Evolutionary conservation across 345 rosid species (phyloP).

Genomic region (Toxicodendron radicans): DNA sequence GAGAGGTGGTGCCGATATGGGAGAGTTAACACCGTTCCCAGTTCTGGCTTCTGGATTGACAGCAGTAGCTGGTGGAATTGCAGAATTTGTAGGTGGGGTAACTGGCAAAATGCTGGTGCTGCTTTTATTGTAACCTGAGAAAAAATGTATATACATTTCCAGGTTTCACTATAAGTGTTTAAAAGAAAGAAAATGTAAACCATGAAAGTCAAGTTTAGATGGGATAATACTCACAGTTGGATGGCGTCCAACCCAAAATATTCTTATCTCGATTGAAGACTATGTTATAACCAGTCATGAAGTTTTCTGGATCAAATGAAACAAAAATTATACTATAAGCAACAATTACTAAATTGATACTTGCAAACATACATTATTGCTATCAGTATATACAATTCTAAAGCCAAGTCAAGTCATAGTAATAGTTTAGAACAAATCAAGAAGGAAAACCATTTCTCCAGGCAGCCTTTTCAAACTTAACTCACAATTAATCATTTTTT

Average conservation of each 20-base stretch:
- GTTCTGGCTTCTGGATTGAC: constrained; percentile 64
- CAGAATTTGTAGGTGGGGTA: constrained; percentile 31
- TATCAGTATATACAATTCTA: neutral
- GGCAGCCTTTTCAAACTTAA: neutral
- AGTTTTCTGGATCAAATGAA: constrained; percentile 56
- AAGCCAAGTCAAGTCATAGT: neutral
- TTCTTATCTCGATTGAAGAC: constrained; percentile 72
- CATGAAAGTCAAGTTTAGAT: neutral
- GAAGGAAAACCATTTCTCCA: neutral
- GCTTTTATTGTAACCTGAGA: constrained; percentile 41
- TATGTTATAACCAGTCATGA: constrained; percentile 71
- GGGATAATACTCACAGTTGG: constrained; percentile 57
- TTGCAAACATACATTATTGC: neutral
- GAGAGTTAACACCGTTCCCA: constrained; percentile 22
- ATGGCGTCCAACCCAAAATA: constrained; percentile 63
- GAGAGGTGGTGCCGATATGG: constrained; percentile 25
- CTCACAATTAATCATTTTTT: neutral
- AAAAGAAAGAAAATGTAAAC: neutral
- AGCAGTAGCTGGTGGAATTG: constrained; percentile 56
- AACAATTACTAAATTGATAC: neutral
- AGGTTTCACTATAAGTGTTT: neutral
- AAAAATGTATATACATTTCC: neutral
- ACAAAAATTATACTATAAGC: constrained; percentile 8
- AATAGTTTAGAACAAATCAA: neutral
- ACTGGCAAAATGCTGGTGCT: constrained; percentile 37